phyloP scores from a whole-genome alignment of 192 early-diverging fungal species.

The Dissophora ornata region DNA sequence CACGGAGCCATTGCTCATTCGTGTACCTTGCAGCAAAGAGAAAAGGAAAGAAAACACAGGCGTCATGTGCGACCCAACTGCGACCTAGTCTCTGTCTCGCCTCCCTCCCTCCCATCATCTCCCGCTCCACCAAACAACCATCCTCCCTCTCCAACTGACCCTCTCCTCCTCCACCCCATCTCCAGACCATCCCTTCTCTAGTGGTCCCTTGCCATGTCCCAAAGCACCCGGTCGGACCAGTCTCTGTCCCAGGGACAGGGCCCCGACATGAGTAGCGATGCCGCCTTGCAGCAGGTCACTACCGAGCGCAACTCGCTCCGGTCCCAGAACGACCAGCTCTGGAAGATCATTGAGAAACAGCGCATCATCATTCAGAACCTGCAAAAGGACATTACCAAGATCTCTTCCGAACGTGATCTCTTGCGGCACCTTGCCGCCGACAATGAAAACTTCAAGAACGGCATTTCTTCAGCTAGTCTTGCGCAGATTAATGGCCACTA shows the following conservation, averaged over 20 bases:
- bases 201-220: conserved; percentile 14
- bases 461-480: background rate
- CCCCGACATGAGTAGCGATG: conserved; percentile 4
- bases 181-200: too few species aligned
- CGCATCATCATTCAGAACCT: conserved; percentile 87
- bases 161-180: too few species aligned
- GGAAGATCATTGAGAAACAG: conserved; percentile 94
- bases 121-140: too few species aligned
- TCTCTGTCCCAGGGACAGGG: conserved; percentile 36
- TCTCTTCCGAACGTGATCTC: conserved; percentile 57
- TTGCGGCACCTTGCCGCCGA: conserved; percentile 41
- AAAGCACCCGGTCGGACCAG: conserved; percentile 40
- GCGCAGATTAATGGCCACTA: conserved; percentile 20
- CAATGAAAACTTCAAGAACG: conserved; percentile 18
- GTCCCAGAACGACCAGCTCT: conserved; percentile 86
- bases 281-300: conserved; percentile 53
- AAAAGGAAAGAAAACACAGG: too few species aligned
- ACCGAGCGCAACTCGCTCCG: conserved; percentile 78
- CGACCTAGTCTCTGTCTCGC: background rate
- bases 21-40: too few species aligned
- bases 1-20: too few species aligned
- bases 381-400: conserved; percentile 69
- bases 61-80: too few species aligned
- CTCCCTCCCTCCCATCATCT: background rate
- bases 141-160: background rate